phyloP scores from a whole-genome alignment of 1,139 yeast genomes.

The Kodamaea derodonti region DNA sequence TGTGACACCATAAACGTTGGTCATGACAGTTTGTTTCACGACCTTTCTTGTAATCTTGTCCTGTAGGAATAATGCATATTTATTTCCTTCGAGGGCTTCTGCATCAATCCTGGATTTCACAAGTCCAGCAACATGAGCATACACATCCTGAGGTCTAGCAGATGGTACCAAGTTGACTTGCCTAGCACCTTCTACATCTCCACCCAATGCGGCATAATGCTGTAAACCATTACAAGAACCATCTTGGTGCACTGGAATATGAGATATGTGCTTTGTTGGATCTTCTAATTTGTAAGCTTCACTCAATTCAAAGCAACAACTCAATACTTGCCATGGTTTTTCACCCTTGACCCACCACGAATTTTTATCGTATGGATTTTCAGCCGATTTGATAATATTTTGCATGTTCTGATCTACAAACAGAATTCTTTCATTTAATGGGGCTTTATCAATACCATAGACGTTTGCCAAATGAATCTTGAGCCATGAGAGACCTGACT shows the following conservation, averaged over 20 bases:
- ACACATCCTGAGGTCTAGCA: constrained; percentile 88
- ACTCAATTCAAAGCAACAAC: constrained; percentile 76
- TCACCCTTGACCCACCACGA: constrained; percentile 88
- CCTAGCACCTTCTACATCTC: constrained; percentile 89
- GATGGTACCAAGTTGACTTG: constrained; percentile 86
- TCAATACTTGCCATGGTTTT: constrained; percentile 93
- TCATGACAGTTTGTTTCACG: constrained; percentile 97
- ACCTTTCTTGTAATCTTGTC: constrained; percentile 79
- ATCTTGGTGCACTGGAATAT: constrained; percentile 93
- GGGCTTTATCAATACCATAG: constrained; percentile 81
- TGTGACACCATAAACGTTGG: constrained; percentile 97
- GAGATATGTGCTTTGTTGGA: constrained; percentile 72
- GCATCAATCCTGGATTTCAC: constrained; percentile 58
- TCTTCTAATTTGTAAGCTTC: constrained; percentile 69
- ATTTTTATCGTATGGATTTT: constrained; percentile 54
- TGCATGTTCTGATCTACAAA: constrained; percentile 70
- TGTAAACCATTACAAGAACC: constrained; percentile 98
- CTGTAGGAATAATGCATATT: constrained; percentile 49
- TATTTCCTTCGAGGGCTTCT: constrained; percentile 57
- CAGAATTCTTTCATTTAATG: constrained; percentile 68
- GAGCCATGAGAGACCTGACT: constrained; percentile 76
- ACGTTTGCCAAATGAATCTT: constrained; percentile 88
- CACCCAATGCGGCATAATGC: constrained; percentile 97
- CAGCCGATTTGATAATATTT: constrained; percentile 62
- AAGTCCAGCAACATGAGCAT: constrained; percentile 73